Evolutionary conservation across 441 rosid genomes (phyloP), one percentile per base, ranked within the genome.

Genomic region (Brassica hybrid): DNA sequence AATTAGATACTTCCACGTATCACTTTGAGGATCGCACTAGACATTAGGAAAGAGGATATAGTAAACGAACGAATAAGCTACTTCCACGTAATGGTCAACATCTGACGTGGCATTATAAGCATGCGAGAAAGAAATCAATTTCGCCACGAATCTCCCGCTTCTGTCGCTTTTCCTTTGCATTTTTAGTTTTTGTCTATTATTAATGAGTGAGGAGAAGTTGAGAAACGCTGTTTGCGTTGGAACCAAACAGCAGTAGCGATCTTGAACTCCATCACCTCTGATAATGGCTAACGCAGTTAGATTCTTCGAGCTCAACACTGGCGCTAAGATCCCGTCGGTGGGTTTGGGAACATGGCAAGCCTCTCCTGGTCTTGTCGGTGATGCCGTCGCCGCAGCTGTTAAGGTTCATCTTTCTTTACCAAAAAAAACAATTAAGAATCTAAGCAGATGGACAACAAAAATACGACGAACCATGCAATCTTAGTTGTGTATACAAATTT

Each of bases 301-400:
- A 65, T 70, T 70, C 69, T 75, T 75, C 23, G 69, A 79, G 79
- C 59, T 89, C 69, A 89, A 82, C 81, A 89, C 83, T 27, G 89
- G 91, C 21, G 86, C 88, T 60, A 87, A 84, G 78, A 87, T 89
- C 32, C 88, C 91, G 4, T 81, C 93, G 2, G 79, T 89, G 1
- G 91, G 91, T 1, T 73, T 87, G 13, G 93, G 93, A 34, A 89
- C 90, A 4, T 85, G 90, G 90, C 88, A 84, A 69, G 69, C 89
- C 23, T 84, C 69, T 1, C 87, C 88, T 2, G 89, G 88, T 23
- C 74, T 82, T 19, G 89, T 88, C 6, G 90, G 84, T 48, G 68
- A 80, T 19, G 88, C 90, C 80, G 86, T 87, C 14, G 50, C 79
- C 11, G 18, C 84, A n/a, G 90, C 90, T 70, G 57, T 87, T 48